A percentile compares a stretch with the other conserved stretches of the same genome.
These are phyloP conservation scores for Coprinopsis cinerea DNA, from an alignment of 768 basidiomycete genomes.

Conservation along the genomic window DNA sequence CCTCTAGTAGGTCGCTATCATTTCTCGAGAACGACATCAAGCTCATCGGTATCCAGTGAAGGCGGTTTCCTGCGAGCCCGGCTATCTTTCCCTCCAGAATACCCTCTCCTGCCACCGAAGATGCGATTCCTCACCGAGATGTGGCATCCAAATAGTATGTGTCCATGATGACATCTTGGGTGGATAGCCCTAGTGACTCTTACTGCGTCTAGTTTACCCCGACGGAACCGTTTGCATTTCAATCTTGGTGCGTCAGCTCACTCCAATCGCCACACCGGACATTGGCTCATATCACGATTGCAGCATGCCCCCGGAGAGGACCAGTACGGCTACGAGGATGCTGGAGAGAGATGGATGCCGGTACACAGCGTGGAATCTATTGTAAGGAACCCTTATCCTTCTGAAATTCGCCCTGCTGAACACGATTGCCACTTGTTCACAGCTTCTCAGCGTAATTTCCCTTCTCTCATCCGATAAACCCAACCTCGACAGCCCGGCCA, in stretches of 20 bases:
- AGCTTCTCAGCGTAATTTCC: slow-evolving; percentile 97
- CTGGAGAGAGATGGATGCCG: slow-evolving; percentile 95
- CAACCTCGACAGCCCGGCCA: slow-evolving; percentile 90
- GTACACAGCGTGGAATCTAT: slow-evolving; percentile 97
- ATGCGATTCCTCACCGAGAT: slow-evolving; percentile 94
- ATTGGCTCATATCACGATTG: slow-evolving; percentile 6
- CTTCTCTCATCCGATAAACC: slow-evolving; percentile 89
- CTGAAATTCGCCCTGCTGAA: not conserved
- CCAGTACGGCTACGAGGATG: slow-evolving; percentile 95
- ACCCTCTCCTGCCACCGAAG: slow-evolving; percentile 87
- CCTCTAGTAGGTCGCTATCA: slow-evolving; percentile 61
- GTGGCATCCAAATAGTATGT: slow-evolving; percentile 96
- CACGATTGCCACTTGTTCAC: slow-evolving; percentile 10
- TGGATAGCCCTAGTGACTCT: slow-evolving; percentile 1
- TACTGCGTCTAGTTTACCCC: slow-evolving; percentile 65
- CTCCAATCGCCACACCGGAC: slow-evolving; percentile 3
- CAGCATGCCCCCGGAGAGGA: slow-evolving; percentile 96
- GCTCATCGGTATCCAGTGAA: slow-evolving; percentile 50
- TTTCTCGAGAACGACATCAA: not conserved
- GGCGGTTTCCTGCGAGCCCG: slow-evolving; percentile 94
- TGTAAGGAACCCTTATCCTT: slow-evolving; percentile 39
- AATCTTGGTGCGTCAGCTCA: slow-evolving; percentile 59
- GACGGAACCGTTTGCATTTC: slow-evolving; percentile 95
- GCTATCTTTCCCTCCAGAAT: slow-evolving; percentile 85
- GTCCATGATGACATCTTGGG: slow-evolving; percentile 8